Conservation (phyloP, 331 rosid species). For the Dryas integrifolia region DNA sequence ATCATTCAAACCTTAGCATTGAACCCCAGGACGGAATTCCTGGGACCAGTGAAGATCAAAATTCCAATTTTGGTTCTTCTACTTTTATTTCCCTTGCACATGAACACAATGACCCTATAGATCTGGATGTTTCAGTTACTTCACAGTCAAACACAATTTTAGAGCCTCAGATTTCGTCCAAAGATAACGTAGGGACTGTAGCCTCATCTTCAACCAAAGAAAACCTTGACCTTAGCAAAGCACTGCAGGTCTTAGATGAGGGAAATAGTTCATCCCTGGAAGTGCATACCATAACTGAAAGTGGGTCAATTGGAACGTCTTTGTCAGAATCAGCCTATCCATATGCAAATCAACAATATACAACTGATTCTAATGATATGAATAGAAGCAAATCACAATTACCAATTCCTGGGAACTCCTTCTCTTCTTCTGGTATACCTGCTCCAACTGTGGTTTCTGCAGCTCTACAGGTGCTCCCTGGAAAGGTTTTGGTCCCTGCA, state of each 20-base stretch:
- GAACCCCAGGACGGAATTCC: constrained; percentile 48
- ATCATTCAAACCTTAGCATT: constrained; percentile 31
- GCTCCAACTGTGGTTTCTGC: constrained; percentile 90
- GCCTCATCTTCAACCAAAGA: constrained; percentile 39
- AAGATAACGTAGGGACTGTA: constrained; percentile 36
- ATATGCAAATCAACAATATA: constrained; percentile 38
- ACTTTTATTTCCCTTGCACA: constrained; percentile 27
- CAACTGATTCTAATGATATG: constrained; percentile 31
- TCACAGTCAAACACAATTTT: constrained; percentile 37
- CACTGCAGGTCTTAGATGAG: constrained; percentile 40
- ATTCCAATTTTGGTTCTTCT: constrained; percentile 27
- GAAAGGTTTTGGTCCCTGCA: constrained; percentile 93
- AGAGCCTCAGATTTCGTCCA: constrained; percentile 37
- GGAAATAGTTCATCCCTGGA: constrained; percentile 44
- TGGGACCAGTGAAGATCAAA: constrained; percentile 36
- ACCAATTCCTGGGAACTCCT: constrained; percentile 51
- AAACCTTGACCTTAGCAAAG: constrained; percentile 38
- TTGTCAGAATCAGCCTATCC: constrained; percentile 32
- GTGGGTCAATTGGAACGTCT: constrained; percentile 32
- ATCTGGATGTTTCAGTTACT: constrained; percentile 30
- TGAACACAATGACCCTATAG: constrained; percentile 29
- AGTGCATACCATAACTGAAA: constrained; percentile 36
- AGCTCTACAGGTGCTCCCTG: constrained; percentile 67
- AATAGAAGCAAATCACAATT: constrained; percentile 48
- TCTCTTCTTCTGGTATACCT: constrained; percentile 88